These are phyloP conservation scores for Aspergillus aculeatus DNA, from an alignment of 2,329 filamentous ascomycete genomes.

Conservation along the genomic window DNA sequence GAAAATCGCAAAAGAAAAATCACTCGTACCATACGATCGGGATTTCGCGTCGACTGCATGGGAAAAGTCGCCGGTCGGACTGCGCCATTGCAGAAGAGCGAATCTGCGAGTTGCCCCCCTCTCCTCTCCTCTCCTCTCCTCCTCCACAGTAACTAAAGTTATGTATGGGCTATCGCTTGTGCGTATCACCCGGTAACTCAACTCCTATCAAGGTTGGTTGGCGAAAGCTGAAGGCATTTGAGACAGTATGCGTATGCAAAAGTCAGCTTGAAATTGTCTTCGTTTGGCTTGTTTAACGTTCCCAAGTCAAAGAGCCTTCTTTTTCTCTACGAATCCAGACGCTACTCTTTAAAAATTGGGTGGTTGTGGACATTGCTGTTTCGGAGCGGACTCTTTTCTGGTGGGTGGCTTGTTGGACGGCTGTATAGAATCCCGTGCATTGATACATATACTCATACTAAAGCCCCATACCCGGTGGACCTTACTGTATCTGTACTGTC, in stretches of 20 bases:
- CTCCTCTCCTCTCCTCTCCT: too few species aligned
- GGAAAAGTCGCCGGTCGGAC: constrained; percentile 10
- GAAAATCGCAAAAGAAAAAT: not conserved
- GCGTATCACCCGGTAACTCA: not conserved
- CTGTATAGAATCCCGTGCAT: not conserved
- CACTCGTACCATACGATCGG: constrained; percentile 27
- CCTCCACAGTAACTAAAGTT: not conserved
- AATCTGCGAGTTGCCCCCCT: not conserved
- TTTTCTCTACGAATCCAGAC: too few species aligned
- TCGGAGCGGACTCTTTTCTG: not conserved
- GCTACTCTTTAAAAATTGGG: too few species aligned
- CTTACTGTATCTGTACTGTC: not conserved
- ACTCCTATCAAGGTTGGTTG: not conserved
- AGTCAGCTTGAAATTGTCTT: not conserved
- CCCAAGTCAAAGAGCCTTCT: too few species aligned
- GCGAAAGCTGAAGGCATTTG: not conserved
- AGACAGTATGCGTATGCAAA: not conserved
- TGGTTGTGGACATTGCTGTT: not conserved
- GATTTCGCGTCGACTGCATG: constrained; percentile 18
- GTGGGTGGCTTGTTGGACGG: not conserved
- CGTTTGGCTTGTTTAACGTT: not conserved
- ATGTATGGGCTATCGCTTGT: not conserved
- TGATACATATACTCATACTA: not conserved
- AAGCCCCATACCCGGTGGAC: not conserved
- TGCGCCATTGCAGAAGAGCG: constrained; percentile 1